Conservation (phyloP, 2,329 filamentous ascomycete species). For the Calonectria pauciramosa region DNA sequence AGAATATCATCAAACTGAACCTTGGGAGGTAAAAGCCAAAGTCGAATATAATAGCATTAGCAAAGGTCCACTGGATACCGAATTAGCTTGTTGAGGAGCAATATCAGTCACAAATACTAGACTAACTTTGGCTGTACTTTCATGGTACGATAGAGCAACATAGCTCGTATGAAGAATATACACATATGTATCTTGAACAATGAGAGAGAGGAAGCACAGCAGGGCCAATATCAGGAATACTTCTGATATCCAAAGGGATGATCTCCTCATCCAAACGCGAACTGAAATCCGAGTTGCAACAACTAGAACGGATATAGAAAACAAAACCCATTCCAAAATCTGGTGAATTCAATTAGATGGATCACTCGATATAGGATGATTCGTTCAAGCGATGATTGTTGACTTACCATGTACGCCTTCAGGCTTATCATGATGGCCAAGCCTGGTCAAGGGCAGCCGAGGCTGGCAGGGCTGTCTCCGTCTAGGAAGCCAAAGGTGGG, state of each 20-base stretch:
- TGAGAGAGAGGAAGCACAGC: constrained; percentile 5
- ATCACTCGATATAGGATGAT: too few species aligned
- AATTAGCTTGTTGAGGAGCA: background rate
- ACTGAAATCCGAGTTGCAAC: background rate
- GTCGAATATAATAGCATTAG: background rate
- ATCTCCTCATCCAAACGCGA: background rate
- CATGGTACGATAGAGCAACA: background rate
- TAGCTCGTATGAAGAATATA: background rate
- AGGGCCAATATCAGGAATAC: background rate
- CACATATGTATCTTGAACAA: background rate
- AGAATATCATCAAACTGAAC: constrained; percentile 1
- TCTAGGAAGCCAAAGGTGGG: background rate
- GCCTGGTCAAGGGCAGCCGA: background rate
- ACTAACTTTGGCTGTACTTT: background rate
- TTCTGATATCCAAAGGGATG: background rate
- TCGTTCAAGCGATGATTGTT: too few species aligned
- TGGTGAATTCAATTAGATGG: background rate
- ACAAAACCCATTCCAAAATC: background rate
- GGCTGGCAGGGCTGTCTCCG: background rate
- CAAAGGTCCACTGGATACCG: background rate
- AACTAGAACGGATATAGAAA: background rate
- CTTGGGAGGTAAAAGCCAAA: background rate
- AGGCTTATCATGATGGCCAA: background rate
- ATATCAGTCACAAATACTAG: accelerated
- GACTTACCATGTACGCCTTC: background rate